Base-by-base conservation (phyloP, 164 flowering plant species). In the Aristolochia californica region DNA sequence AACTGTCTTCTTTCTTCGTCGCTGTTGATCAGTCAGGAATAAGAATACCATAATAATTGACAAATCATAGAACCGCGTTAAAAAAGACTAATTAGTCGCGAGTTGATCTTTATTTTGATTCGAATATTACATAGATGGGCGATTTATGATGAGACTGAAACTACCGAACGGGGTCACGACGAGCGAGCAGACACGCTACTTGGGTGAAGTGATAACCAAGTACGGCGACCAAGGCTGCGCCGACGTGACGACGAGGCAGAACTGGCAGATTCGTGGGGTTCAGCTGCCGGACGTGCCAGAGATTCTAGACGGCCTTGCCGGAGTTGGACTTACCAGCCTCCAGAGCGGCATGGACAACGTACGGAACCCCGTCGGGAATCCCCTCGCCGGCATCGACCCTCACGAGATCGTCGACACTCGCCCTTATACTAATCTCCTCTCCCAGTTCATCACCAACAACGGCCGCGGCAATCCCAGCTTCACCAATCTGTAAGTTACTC, bases 321-420 rank as follows among this genome's bases (percentile, higher is more conserved):
- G 72, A 58, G 97, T 91, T 56, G 98, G 97, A 15, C 70, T 88
- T 56, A 88, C 91, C 0, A 87, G 97, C 69, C 75, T 91, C 24
- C 98, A 91, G 76, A 91, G 98, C 66, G 98, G 98, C 9, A 91
- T 91, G 97, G 98, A 91, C 79, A 88, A 88, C 72, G 98, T 88
- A 26, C 73, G 98, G 61, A 91, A 91, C 60, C 91, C 98, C 0
- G 98, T 88, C 18, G 98, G 98, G 5, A 91, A 85, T 66, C 96
- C 96, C 27, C 72, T 91, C 56, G 98, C 98, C 1, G 98, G 98
- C 43, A 79, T 91, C 43, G 97, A 91, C 59, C 95, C 87, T 0
- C 62, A 68, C 21, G 97, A 91, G 76, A 88, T 91, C 48, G 81
- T 88, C 10, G 98, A 91, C 62, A 91, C 97, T 0, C 57, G 95